phyloP scores from a whole-genome alignment of 2,329 filamentous ascomycete species.

The Colletotrichum lini region DNA sequence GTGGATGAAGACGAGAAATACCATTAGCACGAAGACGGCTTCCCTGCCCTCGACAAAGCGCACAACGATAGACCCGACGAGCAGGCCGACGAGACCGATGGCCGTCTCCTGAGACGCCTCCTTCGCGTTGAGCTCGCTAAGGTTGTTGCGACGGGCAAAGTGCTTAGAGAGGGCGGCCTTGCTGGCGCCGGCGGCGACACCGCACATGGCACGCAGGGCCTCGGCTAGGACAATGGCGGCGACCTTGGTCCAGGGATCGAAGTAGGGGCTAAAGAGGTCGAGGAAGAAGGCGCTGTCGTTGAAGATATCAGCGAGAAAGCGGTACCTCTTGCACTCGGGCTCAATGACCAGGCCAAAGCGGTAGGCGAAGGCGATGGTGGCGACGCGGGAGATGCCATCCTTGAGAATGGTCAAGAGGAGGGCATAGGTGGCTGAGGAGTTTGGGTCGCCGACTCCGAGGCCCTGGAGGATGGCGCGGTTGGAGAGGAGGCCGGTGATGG shows the following conservation, averaged over 20 bases:
- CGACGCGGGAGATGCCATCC: slow-evolving; percentile 83
- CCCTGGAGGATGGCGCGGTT: slow-evolving; percentile 85
- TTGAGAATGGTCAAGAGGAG: slow-evolving; percentile 87
- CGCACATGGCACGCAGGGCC: slow-evolving; percentile 77
- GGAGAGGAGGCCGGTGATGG: slow-evolving; percentile 84
- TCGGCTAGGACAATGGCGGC: slow-evolving; percentile 65
- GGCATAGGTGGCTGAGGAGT: slow-evolving; percentile 83
- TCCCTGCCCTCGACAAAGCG: slow-evolving; percentile 78
- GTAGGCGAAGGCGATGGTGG: slow-evolving; percentile 90
- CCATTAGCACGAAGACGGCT: slow-evolving; percentile 81
- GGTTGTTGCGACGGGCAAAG: slow-evolving; percentile 88
- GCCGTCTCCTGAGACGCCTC: slow-evolving; percentile 97
- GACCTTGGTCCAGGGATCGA: slow-evolving; percentile 70
- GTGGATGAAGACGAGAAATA: slow-evolving; percentile 81
- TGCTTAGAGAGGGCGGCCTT: slow-evolving; percentile 94
- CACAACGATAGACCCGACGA: slow-evolving; percentile 86
- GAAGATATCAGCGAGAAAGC: slow-evolving; percentile 88
- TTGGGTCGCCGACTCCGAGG: slow-evolving; percentile 86
- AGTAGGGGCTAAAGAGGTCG: slow-evolving; percentile 84
- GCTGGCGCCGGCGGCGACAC: slow-evolving; percentile 89
- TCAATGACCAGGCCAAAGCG: slow-evolving; percentile 86
- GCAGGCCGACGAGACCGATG: slow-evolving; percentile 89
- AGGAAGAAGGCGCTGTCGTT: slow-evolving; percentile 90
- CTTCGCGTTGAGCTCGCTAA: slow-evolving; percentile 94
- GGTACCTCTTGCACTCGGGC: slow-evolving; percentile 91